Conservation (phyloP, 441 rosid species). For the Kokia cookei region DNA sequence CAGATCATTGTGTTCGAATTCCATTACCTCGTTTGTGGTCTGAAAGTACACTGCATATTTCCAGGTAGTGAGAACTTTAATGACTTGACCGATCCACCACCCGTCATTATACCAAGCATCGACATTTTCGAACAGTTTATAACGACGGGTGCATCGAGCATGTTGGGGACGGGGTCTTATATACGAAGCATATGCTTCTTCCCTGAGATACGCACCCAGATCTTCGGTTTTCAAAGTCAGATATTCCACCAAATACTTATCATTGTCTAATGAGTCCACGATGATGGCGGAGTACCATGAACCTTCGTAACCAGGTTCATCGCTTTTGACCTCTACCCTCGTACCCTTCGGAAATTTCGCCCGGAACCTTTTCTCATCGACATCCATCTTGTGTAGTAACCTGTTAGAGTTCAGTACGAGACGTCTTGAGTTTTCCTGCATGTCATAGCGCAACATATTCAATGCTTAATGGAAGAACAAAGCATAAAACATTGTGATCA, state of each 20-base stretch:
- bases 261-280: slow-evolving; percentile 11
- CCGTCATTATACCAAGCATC: slow-evolving; percentile 48
- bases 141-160: slow-evolving; percentile 4
- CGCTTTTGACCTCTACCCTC: slow-evolving; percentile 38
- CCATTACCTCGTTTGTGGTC: slow-evolving; percentile 19
- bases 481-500: background rate
- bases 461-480: background rate
- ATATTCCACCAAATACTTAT: slow-evolving; percentile 35
- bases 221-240: slow-evolving; percentile 37
- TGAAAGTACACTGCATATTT: slow-evolving; percentile 32
- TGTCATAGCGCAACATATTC: background rate
- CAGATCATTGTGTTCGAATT: slow-evolving; percentile 22
- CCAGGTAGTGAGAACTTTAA: slow-evolving; percentile 5
- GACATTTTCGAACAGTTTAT: slow-evolving; percentile 18
- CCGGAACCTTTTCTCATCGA: background rate
- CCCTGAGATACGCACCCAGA: slow-evolving; percentile 25
- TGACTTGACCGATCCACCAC: slow-evolving; percentile 43
- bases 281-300: slow-evolving; percentile 36
- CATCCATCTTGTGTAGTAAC: background rate
- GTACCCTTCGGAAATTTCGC: slow-evolving; percentile 14
- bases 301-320: slow-evolving; percentile 33
- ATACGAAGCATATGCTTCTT: slow-evolving; percentile 19
- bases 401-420: background rate
- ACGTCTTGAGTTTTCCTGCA: slow-evolving; percentile 1
- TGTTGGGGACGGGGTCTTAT: slow-evolving; percentile 32